These are phyloP conservation scores for Spongospora subterranea DNA, from an alignment of 208 protist genomes.

Conservation along the genomic window DNA sequence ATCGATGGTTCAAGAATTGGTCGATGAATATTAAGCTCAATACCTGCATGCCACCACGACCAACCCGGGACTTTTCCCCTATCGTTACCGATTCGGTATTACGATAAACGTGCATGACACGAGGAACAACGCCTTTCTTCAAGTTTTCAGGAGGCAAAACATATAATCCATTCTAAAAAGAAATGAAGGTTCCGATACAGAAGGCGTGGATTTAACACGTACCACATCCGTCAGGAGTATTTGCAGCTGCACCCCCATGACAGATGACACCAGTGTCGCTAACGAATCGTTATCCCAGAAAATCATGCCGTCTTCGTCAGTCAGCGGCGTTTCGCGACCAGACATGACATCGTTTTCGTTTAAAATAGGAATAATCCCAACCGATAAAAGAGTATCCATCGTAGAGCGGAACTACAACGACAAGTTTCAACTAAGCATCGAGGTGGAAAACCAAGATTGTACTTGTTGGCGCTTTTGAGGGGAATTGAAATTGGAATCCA, in stretches of 20 bases:
- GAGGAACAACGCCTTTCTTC: constrained; percentile 42
- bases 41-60: constrained; percentile 68
- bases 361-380: constrained; percentile 76
- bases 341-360: constrained; percentile 81
- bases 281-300: constrained; percentile 78
- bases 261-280: constrained; percentile 73
- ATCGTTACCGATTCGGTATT: background rate
- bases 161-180: background rate
- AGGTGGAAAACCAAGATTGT: background rate
- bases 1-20: background rate
- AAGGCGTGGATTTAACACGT: constrained; percentile 72
- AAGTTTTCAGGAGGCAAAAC: background rate
- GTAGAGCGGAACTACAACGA: constrained; percentile 44
- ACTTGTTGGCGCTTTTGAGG: constrained; percentile 24
- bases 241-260: constrained; percentile 74
- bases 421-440: background rate
- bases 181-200: constrained; percentile 64
- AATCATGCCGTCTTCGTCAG: background rate
- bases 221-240: constrained; percentile 79
- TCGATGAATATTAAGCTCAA: background rate
- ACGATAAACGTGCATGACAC: background rate
- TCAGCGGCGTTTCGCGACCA: constrained; percentile 44
- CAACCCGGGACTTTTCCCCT: constrained; percentile 34
- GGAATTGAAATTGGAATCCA: constrained; percentile 73
- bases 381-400: constrained; percentile 72